phyloP scores from a whole-genome alignment of 1,139 yeast species.

The Taphrina sp. region DNA sequence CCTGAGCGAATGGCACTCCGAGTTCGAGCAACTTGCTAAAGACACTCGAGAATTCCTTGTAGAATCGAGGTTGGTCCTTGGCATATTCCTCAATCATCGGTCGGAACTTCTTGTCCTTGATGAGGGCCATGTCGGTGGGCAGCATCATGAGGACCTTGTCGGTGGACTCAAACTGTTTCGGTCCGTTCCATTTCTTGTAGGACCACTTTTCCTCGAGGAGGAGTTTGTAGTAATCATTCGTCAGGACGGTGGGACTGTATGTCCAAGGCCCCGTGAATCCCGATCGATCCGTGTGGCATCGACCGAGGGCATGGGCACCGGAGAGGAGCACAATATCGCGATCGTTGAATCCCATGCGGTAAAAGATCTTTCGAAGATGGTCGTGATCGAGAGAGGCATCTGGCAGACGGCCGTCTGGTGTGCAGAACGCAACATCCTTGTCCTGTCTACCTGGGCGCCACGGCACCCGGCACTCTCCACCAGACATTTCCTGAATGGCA shows the following conservation, averaged over 20 bases:
- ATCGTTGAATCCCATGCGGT: constrained; percentile 62
- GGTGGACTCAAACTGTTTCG: constrained; percentile 66
- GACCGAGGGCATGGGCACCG: constrained; percentile 66
- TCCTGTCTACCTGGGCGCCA: constrained; percentile 68
- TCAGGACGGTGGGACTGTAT: constrained; percentile 74
- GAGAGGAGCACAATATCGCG: constrained; percentile 62
- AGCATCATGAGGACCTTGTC: constrained; percentile 62
- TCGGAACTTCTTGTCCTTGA: constrained; percentile 52
- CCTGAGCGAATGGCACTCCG: constrained; percentile 47
- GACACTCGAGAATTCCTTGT: constrained; percentile 54
- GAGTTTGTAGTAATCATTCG: constrained; percentile 57
- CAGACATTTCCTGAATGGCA: constrained; percentile 56
- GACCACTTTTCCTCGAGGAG: constrained; percentile 76
- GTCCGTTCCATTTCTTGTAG: constrained; percentile 49
- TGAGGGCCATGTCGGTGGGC: constrained; percentile 60
- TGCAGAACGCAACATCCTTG: constrained; percentile 56
- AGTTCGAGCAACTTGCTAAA: constrained; percentile 60
- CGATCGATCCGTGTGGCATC: constrained; percentile 54
- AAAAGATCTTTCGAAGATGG: constrained; percentile 57
- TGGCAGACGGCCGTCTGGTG: constrained; percentile 57
- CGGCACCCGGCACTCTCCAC: constrained; percentile 56
- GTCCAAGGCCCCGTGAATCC: constrained; percentile 98
- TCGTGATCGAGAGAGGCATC: constrained; percentile 52
- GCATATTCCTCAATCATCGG: constrained; percentile 58
- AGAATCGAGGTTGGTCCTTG: constrained; percentile 53